Base-by-base conservation (phyloP, 179 eudicot genomes). In the Carnegiea gigantea region DNA sequence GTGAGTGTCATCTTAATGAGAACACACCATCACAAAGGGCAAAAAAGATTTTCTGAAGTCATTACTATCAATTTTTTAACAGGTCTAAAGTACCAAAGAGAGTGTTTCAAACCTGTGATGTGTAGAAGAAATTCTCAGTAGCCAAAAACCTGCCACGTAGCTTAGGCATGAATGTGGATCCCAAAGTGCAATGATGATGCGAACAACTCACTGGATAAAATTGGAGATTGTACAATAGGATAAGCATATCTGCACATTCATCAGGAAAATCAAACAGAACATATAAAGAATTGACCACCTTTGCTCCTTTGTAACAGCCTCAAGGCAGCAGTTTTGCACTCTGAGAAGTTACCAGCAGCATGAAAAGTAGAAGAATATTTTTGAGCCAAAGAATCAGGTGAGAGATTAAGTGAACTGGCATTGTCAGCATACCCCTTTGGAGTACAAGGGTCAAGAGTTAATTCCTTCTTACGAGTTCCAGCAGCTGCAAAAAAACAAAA, bases 121-220 rank as follows among this genome's bases (percentile, higher is more conserved):
- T 95, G 83, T 95, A 84, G 81, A 92, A 95, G 90, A 95, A 95
- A 86, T 95, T 95, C 84, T 95, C 98, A 53, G 98, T 95, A 40
- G 98, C 98, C 88, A 95, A 87, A 84, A 93, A 90, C 77, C 91
- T 87, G 51, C 98, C 98, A 73, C 83, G 88, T 64, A 95, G 90
- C 80, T 89, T 92, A 48, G 98, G 98, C 75, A 92, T 87, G 84
- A 86, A 93, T 68, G 91, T 88, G 28, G 98, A 88, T 73, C 98
- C 97, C 81, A 93, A 81, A 76, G 83, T 81, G 83, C 98, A 95
- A 73, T 81, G 89, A 48, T 83, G 82, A 79, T 91, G 88, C 44
- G 89, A 76, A 73, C 98, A 95, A 76, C 80, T 81, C 72, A 91
- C 98, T 95, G 88, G 78, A 82, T 75, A 65, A 75, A 78, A 18